Conservation (phyloP, 202 grass and related monocot species). For the Setaria viridis region DNA sequence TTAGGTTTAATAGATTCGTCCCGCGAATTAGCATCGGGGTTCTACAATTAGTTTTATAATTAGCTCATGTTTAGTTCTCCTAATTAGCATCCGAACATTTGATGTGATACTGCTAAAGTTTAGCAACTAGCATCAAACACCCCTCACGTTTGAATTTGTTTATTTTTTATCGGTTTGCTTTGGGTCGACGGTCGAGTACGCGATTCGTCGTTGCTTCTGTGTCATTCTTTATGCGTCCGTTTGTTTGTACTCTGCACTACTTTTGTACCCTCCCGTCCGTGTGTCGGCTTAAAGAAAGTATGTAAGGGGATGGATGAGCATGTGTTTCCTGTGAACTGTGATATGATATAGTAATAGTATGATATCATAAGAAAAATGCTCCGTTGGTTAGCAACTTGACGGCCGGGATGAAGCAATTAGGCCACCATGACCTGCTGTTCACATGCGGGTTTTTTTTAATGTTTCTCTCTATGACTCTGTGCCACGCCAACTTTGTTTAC, state of each 20-base stretch:
- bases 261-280: neutral
- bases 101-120: too few species aligned
- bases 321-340: slow-evolving; percentile 6
- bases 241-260: neutral
- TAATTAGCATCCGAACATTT: too few species aligned
- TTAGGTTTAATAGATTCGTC: too few species aligned
- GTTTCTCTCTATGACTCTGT: neutral
- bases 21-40: too few species aligned
- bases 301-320: neutral
- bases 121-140: too few species aligned
- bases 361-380: neutral
- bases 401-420: neutral
- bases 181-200: neutral
- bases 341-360: neutral
- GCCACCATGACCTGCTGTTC: neutral
- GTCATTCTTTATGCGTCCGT: neutral
- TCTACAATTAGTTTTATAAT: too few species aligned
- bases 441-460: neutral
- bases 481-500: neutral
- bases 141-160: neutral
- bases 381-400: neutral
- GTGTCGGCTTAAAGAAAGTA: slow-evolving; percentile 7
- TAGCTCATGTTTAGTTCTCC: too few species aligned
- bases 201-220: neutral
- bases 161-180: neutral